phyloP scores from a whole-genome alignment of 2,329 filamentous ascomycete genomes.

The Celoporthe dispersa region DNA sequence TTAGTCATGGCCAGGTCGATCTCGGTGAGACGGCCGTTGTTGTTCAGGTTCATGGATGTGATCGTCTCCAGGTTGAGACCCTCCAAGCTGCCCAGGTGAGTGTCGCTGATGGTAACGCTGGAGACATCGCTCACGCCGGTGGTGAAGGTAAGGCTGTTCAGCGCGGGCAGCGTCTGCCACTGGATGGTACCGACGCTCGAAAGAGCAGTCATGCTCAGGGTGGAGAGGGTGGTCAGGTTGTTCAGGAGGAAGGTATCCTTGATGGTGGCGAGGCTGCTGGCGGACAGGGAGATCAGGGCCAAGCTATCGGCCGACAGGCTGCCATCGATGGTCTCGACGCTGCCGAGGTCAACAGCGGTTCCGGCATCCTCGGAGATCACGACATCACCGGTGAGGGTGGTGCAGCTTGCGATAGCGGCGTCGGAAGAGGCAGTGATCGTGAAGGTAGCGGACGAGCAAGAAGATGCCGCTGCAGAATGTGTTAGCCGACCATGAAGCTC shows the following conservation, averaged over 20 bases:
- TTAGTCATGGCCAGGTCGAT: constrained; percentile 80
- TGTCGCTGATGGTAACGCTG: constrained; percentile 81
- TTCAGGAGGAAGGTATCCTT: constrained; percentile 71
- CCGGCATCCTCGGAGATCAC: constrained; percentile 62
- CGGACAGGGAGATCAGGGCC: constrained; percentile 64
- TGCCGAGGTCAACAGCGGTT: constrained; percentile 65
- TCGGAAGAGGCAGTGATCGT: constrained; percentile 70
- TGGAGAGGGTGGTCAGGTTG: constrained; percentile 70
- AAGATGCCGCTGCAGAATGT: constrained; percentile 40
- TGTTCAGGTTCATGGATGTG: constrained; percentile 78
- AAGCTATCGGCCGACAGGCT: constrained; percentile 64
- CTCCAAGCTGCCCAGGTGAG: constrained; percentile 75
- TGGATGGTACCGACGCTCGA: constrained; percentile 67
- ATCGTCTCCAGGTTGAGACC: constrained; percentile 82
- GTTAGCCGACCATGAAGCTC: constrained; percentile 2
- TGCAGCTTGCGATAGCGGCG: constrained; percentile 64
- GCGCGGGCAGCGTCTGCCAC: constrained; percentile 72
- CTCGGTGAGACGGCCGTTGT: constrained; percentile 79
- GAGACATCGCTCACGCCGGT: constrained; percentile 67
- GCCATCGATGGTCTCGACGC: constrained; percentile 60
- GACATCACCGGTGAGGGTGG: constrained; percentile 71
- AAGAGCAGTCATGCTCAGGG: constrained; percentile 69
- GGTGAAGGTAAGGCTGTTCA: constrained; percentile 53
- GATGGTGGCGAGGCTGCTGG: constrained; percentile 66
- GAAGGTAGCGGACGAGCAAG: constrained; percentile 44